Evolutionary conservation across 768 basidiomycete genomes (phyloP), one percentile per base, ranked within the genome.

Genomic region (Trametes meyenii): DNA sequence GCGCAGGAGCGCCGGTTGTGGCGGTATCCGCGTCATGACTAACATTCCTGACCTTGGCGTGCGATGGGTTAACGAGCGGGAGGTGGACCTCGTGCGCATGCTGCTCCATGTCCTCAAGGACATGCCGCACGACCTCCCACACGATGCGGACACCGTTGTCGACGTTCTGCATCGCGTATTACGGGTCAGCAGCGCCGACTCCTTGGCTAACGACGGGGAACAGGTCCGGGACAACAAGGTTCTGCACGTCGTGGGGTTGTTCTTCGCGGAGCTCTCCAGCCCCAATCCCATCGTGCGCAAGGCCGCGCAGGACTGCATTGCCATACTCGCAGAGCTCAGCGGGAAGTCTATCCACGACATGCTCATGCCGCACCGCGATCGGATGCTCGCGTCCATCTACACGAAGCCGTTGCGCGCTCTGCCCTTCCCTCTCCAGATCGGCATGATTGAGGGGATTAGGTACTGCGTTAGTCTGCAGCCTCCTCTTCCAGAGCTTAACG

Each of bases 331-430:
- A 1, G 82, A 89, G 44, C 77, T 92, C 26, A 89, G 85, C 55
- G 84, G 84, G 13, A 85, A 84, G 64, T 81, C 90, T 0, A 81
- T 90, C 24, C 80, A 85, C 44, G 93, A 95, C 45, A 79, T 98
- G n/a, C 79, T 99, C 50, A 77, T 83, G 72, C 90, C 85, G 16
- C 89, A 95, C 68, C 88, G 94, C 49, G 93, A 95, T 64, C 87
- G 94, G 33, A 88, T 98, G 77, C 80, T 98, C 40, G 84, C 85
- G 17, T 85, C 89, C 2, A 95, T 99, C 66, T 98, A 90, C 77
- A 92, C 91, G n/a, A 98, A 98, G 71, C 97, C 97, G 13, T 82
- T 99, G 19, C 83, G 97, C 54, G 97, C 97, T 0, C 82, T 99
- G 24, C 95, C 95, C 1, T 96, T 98, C 72, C 82, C 89, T 16